phyloP scores from a whole-genome alignment of 495 filamentous ascomycete genomes.

The Aspergillus leporis region DNA sequence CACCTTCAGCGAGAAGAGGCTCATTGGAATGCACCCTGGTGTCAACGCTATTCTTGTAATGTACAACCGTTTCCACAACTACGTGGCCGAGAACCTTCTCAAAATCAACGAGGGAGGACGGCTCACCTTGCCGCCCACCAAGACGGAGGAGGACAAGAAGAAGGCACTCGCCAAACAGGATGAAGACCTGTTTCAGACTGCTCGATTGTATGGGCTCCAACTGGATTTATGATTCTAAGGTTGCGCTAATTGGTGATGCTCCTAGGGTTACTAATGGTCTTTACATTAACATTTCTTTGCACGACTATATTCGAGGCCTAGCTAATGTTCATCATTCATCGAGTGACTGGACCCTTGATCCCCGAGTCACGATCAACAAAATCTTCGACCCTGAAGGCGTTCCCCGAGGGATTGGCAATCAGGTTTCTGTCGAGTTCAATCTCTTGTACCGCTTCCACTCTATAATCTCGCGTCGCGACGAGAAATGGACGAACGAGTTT shows the following conservation, averaged over 20 bases:
- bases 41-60: slow-evolving; percentile 44
- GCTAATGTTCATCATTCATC: slow-evolving; percentile 18
- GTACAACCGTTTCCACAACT: slow-evolving; percentile 47
- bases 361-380: slow-evolving; percentile 15
- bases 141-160: background rate
- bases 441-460: slow-evolving; percentile 54
- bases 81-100: slow-evolving; percentile 31
- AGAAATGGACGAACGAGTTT: slow-evolving; percentile 44
- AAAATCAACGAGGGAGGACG: slow-evolving; percentile 44
- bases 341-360: slow-evolving; percentile 31
- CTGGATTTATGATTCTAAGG: background rate
- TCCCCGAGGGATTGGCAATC: slow-evolving; percentile 44
- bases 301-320: slow-evolving; percentile 32
- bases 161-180: slow-evolving; percentile 28
- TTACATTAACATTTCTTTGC: slow-evolving; percentile 25
- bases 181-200: slow-evolving; percentile 42
- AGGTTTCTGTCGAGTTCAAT: slow-evolving; percentile 53
- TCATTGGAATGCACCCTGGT: slow-evolving; percentile 50
- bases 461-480: slow-evolving; percentile 42
- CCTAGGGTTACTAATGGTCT: slow-evolving; percentile 33
- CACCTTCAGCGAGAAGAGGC: slow-evolving; percentile 48
- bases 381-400: slow-evolving; percentile 18
- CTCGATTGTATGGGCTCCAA: slow-evolving; percentile 29
- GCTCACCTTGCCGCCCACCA: slow-evolving; percentile 20
- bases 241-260: background rate